Conservation (phyloP, 2,329 filamentous ascomycete species). For the Xylaria digitata region DNA sequence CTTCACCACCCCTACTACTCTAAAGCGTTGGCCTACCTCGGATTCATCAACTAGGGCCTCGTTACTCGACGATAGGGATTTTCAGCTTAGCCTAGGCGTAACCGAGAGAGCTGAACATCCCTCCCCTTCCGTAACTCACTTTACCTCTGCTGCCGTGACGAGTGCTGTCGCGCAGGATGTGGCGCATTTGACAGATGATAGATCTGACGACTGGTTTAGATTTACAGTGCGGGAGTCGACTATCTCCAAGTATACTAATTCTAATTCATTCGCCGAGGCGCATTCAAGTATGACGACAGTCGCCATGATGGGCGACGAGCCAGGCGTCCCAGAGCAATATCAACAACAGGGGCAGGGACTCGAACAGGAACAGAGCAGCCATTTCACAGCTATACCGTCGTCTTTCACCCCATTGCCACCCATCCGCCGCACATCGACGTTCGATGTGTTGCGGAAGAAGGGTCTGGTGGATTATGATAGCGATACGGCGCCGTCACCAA, state of each 20-base stretch:
- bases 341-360: constrained; percentile 2
- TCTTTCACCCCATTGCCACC: constrained; percentile 69
- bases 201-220: constrained; percentile 51
- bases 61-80: constrained; percentile 54
- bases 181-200: constrained; percentile 46
- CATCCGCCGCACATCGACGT: constrained; percentile 68
- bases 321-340: constrained; percentile 33
- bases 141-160: constrained; percentile 39
- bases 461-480: constrained; percentile 52
- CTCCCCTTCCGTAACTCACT: constrained; percentile 34
- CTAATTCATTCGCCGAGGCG: constrained; percentile 43
- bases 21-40: constrained; percentile 51
- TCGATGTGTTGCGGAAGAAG: constrained; percentile 58
- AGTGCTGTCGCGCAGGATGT: constrained; percentile 45
- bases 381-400: constrained; percentile 41
- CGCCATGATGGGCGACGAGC: constrained; percentile 43
- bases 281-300: constrained; percentile 47
- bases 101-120: constrained; percentile 21
- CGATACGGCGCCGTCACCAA: constrained; percentile 43
- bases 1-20: constrained; percentile 48
- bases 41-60: constrained; percentile 52
- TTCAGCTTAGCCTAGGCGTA: constrained; percentile 44
- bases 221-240: constrained; percentile 46
- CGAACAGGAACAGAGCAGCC: neutral
- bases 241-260: constrained; percentile 42